A percentile compares a stretch with the other conserved stretches of the same genome.
Conservation (phyloP, 192 early-diverging fungal species). For the Coemansia sp. region DNA sequence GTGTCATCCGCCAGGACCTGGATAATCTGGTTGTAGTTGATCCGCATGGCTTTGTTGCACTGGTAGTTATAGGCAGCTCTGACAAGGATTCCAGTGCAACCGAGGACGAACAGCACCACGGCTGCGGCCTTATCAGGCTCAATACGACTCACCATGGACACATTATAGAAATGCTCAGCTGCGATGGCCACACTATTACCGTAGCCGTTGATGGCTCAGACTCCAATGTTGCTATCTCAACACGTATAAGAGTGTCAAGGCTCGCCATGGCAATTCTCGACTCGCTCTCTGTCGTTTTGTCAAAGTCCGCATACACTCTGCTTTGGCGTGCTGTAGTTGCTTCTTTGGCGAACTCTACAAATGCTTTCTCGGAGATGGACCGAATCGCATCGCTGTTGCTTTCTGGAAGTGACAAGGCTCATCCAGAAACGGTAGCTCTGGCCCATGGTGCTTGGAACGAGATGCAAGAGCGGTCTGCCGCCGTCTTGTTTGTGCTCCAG, state of each 20-base stretch:
- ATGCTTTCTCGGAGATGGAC: slow-evolving; percentile 13
- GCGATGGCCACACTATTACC: slow-evolving; percentile 7
- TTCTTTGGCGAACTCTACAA: background rate
- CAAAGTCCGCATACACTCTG: slow-evolving; percentile 11
- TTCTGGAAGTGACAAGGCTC: slow-evolving; percentile 14
- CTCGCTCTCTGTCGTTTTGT: slow-evolving; percentile 40
- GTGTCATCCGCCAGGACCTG: slow-evolving; percentile 14
- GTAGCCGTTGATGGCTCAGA: background rate
- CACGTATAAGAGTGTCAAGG: slow-evolving; percentile 16
- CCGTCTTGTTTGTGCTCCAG: slow-evolving; percentile 37
- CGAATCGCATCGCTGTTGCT: slow-evolving; percentile 28
- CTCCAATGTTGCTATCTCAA: slow-evolving; percentile 5
- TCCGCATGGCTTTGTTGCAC: slow-evolving; percentile 12
- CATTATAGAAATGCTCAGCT: slow-evolving; percentile 11
- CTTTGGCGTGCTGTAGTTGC: slow-evolving; percentile 28
- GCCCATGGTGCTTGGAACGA: slow-evolving; percentile 24
- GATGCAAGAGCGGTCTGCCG: slow-evolving; percentile 27
- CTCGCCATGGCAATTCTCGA: slow-evolving; percentile 10
- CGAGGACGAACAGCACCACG: background rate
- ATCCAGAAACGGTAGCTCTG: slow-evolving; percentile 6
- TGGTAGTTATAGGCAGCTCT: background rate
- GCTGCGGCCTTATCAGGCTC: slow-evolving; percentile 1
- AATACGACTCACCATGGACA: slow-evolving; percentile 5
- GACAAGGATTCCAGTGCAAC: background rate
- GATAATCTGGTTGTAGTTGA: slow-evolving; percentile 41